Base-by-base conservation (phyloP, 140 eudicot genomes). In the Eryngium alpinum region DNA sequence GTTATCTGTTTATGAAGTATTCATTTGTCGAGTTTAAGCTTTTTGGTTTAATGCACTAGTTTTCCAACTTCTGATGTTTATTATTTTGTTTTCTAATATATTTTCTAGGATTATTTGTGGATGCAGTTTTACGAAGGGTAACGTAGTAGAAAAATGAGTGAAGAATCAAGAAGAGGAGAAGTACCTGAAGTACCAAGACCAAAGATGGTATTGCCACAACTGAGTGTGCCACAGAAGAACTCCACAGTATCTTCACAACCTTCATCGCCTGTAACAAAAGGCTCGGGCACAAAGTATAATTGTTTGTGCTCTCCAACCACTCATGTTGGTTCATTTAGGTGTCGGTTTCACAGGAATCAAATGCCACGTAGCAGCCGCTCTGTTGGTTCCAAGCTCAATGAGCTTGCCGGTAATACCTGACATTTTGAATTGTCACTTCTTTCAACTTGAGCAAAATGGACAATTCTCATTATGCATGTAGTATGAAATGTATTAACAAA, bases 231-330 rank as follows among this genome's bases (percentile, higher is more conserved):
- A 38, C 17, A 43, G 33, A 74, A 44, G 27, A 24, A 18, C 62
- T 10, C 25, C 18, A 12, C 56, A 15, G 13, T 21, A 53, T 46
- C 43, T 14, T 75, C 79, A 25, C 56, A 52, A 28, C 79, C 79
- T 49, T 50, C 79, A 15, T 49, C 79, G 17, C 79, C 79, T 5
- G 15, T 28, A 27, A 21, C 16, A 0, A 75, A 75, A 75, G 33
- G 17, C 5, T n/a, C 25, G 2, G 32, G 79, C 5, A 32, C 49
- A 2, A 75, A 50, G 33, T 18, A 25, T n/a, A 38, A 79, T 71
- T 86, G 92, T 72, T 63, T 86, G 75, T 88, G 89, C 84, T 82
- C 91, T 11, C 91, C 91, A 53, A 88, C 91, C 77, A 84, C 88
- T 10, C 91, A 88, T n/a, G 88, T 52, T 13, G 91, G 91, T 38